Base-by-base conservation (phyloP, 192 early-diverging fungal genomes). In the Thamnidium elegans region DNA sequence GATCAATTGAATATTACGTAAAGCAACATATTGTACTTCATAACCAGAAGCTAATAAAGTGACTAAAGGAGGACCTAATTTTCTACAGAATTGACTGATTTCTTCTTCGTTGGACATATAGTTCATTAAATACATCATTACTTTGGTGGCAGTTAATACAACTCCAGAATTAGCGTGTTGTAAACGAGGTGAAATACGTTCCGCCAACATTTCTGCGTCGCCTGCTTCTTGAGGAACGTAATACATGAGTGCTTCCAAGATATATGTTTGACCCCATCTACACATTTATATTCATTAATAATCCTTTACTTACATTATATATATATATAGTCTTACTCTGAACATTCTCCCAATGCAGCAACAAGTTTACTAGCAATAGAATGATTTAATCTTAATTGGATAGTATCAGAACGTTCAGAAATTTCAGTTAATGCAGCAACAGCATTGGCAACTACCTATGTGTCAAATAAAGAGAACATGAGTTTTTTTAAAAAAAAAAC, bases 21-120 rank as follows among this genome's bases (percentile, higher is more conserved):
- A 83, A 9, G 94, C 90, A 11, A 98, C 93, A 75, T 95, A 99
- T 72, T 99, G 97, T 42, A 99, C 92, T 78, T 99, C 97, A 23
- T 92, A 91, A 20, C 89, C 88, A 54, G 82, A 83, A 7, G 93
- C 87, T 26, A 99, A 83, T 30, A 97, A 83, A 0, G 97, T 99
- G 4, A 99, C 94, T 10, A 99, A 83, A 58, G 94, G 94, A 46
- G 97, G 95, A 7, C 89, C 91, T 52, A 97, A 79, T 73, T 95
- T 97, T 68, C 85, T 86, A 63, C 88, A 86, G 58, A 96, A 78
- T 6, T 69, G 79, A 55, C 79, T 76, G 15, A 96, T 87, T 26
- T 88, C 81, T 23, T 52, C 21, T 30, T 52, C 51, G 10, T 52
- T 52, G 3, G 19, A 20, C 51, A 30, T 52, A 9, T 52, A 52